Conservation (phyloP, 1,284 basidiomycete species). For the Chondrostereum purpureum region DNA sequence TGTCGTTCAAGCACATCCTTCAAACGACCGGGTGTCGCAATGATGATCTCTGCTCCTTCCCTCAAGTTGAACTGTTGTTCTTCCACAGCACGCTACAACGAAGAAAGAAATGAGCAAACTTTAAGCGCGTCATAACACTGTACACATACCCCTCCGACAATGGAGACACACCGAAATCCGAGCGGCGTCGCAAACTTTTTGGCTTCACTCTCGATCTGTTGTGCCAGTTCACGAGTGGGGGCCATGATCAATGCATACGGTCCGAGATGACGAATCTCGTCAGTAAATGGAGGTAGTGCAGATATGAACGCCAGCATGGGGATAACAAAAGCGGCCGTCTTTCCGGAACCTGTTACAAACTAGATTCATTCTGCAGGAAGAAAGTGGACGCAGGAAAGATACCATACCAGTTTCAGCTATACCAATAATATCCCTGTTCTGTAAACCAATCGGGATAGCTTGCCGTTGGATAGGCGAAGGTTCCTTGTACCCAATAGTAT, state of each 20-base stretch:
- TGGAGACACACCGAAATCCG: constrained; percentile 91
- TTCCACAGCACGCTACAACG: constrained; percentile 72
- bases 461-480: constrained; percentile 96
- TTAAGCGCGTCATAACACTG: constrained; percentile 2
- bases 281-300: constrained; percentile 76
- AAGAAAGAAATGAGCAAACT: constrained; percentile 8
- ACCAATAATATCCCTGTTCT: constrained; percentile 95
- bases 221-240: constrained; percentile 95
- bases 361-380: constrained; percentile 8
- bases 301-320: constrained; percentile 96
- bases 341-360: constrained; percentile 76
- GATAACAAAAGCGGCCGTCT: constrained; percentile 98
- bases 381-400: no score
- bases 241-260: constrained; percentile 93
- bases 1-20: constrained; percentile 97
- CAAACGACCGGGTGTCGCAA: constrained; percentile 95
- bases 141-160: constrained; percentile 85
- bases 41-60: constrained; percentile 96
- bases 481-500: constrained; percentile 91
- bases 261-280: constrained; percentile 89
- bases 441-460: constrained; percentile 95
- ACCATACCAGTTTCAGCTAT: constrained; percentile 89
- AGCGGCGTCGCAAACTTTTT: constrained; percentile 86
- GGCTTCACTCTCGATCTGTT: constrained; percentile 93
- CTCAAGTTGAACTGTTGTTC: constrained; percentile 96